Base-by-base conservation (phyloP, 2,329 filamentous ascomycete genomes). In the Calonectria leucothoes region DNA sequence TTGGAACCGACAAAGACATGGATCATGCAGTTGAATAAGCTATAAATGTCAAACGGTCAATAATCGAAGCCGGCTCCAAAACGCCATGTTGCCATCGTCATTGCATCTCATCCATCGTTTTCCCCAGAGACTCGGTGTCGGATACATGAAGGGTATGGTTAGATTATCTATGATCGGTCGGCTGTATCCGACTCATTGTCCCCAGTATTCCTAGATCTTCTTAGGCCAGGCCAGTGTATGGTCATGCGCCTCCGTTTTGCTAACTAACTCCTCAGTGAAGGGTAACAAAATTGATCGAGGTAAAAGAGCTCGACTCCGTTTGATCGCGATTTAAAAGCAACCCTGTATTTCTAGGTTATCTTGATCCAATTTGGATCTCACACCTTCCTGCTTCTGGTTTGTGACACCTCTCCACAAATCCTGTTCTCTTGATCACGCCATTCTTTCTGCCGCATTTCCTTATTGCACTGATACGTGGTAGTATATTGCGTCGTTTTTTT, bases 131-230 rank as follows among this genome's bases (percentile, higher is more conserved):
- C 29, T 39, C 48, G 39, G 69, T 52, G 29, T 61, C 61, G 69
- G 55, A n/a, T 55, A 75, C 70, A 72, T 78, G 51, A 55, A 75
- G 70, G 66, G 63, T 72, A 66, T 73, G 67, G 64, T 71, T 70
- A 57, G 42, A 64, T 67, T 69, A 51, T 23, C 63, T 45, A 31
- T 57, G 57, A 51, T 69, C 71, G 72, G 42, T 49, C 77, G 74
- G 77, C 74, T 78, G 77, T 77, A 78, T 76, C 71, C 73, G 76
- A 73, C 71, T 59, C 66, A 55, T 69, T 73, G 61, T 42, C 70
- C 64, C 73, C 51, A 12, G 55, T 20, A 37, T 8, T 33, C n/a
- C 17, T 14, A 27, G 33, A 2, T 20, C 45, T 8, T 33, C n/a
- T 25, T 14, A 27, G 33, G 5, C 55, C n/a, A 7, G 55, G 55